Evolutionary conservation across 768 basidiomycete genomes (phyloP).

Genomic region (Leccinum boreale): DNA sequence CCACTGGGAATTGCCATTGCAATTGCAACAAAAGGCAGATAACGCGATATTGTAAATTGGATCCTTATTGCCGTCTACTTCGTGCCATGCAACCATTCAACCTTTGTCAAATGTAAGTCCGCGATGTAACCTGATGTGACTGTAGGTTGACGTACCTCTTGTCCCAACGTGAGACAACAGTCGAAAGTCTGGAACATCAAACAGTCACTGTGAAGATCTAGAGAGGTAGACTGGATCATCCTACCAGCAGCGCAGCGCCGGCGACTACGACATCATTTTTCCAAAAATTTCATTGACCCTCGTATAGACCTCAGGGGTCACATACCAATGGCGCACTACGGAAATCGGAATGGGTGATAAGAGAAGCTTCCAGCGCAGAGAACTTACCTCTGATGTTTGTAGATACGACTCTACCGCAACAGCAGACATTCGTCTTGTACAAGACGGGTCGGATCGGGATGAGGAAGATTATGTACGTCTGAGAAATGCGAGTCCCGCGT

Average conservation of each 20-base stretch:
- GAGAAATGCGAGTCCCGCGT: background rate
- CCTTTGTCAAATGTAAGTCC: slow-evolving; percentile 5
- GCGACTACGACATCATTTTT: slow-evolving; percentile 5
- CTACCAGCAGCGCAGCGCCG: slow-evolving; percentile 12
- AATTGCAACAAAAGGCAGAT: slow-evolving; percentile 19
- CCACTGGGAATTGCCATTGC: slow-evolving; percentile 13
- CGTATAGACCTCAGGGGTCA: background rate
- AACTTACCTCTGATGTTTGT: slow-evolving; percentile 10
- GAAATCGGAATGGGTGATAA: background rate
- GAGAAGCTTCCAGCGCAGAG: background rate
- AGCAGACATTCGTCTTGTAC: slow-evolving; percentile 9
- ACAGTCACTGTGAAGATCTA: background rate
- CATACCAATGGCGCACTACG: slow-evolving; percentile 13
- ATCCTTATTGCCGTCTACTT: slow-evolving; percentile 17
- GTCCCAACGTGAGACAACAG: slow-evolving; percentile 14
- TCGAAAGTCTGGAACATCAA: slow-evolving; percentile 11
- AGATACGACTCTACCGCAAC: slow-evolving; percentile 12
- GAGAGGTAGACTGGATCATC: background rate
- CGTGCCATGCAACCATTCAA: slow-evolving; percentile 15
- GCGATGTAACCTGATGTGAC: background rate
- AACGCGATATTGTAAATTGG: slow-evolving; percentile 18
- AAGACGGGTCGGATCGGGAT: background rate
- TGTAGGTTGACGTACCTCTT: slow-evolving; percentile 6
- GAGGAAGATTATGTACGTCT: background rate
- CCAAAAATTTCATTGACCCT: background rate